Base-by-base conservation (phyloP, 2,329 filamentous ascomycete genomes). In the Verruconis gallopava region DNA sequence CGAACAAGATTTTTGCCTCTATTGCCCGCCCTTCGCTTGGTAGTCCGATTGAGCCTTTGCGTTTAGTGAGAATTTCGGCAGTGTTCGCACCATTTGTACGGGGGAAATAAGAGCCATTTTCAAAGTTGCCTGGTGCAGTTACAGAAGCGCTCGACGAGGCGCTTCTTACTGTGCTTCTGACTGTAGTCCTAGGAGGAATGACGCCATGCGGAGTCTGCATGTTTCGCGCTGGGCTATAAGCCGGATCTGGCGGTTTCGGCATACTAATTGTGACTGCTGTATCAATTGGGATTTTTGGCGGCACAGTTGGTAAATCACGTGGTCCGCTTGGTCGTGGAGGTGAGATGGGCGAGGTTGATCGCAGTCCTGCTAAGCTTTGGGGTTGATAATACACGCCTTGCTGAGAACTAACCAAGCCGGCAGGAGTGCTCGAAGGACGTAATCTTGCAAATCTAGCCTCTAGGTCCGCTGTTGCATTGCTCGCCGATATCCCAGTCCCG, bases 161-260 rank as follows among this genome's bases (percentile, higher is more conserved):
- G 4, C 60, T 63, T 5, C 71, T 74, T 39, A 76, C 78, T 53
- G 79, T 69, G 47, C 73, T 75, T 13, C 79, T 68, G 1, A 78
- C 71, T 3, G 74, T 77, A 50, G 73, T 79, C 18, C 78, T 68
- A 1, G 80, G 81, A 2, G 78, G 69, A 32, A 77, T 71, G 5
- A 81, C 72, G 18, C 74, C 69, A 46, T 78, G 76, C 18, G 72
- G 75, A 3, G 78, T 76, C 3, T 79, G 67, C 43, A 77, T 81
- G 20, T 82, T 83, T 22, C 81, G 71, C 1, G 79, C 79, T n/a
- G 82, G 82, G 51, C 77, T 85, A 53, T 86, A 88, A 3, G 83
- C 82, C 5, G 82, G 79, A 51, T 79, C 79, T 1, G 82, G 82
- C 36, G 79, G 62, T 55, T 81, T 81, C 9, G 81, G 81, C 53